Evolutionary conservation across 2,329 filamentous ascomycete genomes (phyloP).

Genomic region (Fusarium sp.): DNA sequence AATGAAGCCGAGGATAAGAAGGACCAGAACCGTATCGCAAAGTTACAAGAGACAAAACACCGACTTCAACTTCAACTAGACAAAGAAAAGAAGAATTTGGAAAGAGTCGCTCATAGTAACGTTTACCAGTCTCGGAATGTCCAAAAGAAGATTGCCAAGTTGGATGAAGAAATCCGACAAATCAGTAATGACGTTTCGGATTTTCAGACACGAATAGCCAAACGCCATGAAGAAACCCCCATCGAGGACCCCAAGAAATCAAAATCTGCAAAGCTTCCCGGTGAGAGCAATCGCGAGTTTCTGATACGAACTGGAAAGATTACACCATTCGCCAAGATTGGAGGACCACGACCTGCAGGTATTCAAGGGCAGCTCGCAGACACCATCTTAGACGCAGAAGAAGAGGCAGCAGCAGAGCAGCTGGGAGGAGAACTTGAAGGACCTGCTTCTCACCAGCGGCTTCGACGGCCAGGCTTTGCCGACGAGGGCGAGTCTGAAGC

Average conservation of each 20-base stretch:
- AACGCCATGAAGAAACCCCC: constrained; percentile 70
- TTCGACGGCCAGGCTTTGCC: constrained; percentile 78
- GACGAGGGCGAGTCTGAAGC: constrained; percentile 46
- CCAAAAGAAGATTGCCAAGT: constrained; percentile 72
- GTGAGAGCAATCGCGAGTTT: constrained; percentile 87
- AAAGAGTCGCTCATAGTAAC: constrained; percentile 55
- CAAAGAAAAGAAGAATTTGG: constrained; percentile 61
- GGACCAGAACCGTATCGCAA: constrained; percentile 71
- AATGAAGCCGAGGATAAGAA: constrained; percentile 72
- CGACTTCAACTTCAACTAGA: constrained; percentile 75
- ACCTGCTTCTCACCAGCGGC: constrained; percentile 75
- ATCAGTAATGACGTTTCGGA: constrained; percentile 80
- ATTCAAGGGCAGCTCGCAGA: constrained; percentile 78
- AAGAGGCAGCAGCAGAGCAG: constrained; percentile 64
- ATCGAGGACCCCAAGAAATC: constrained; percentile 55
- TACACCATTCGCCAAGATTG: constrained; percentile 89
- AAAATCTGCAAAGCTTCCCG: constrained; percentile 72
- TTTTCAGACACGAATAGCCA: constrained; percentile 83
- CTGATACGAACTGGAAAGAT: constrained; percentile 97
- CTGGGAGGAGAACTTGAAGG: constrained; percentile 58
- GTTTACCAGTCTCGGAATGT: constrained; percentile 66
- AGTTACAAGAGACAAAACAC: constrained; percentile 62
- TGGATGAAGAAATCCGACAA: constrained; percentile 72
- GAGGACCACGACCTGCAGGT: constrained; percentile 68
- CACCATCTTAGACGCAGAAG: constrained; percentile 83